Conservation (phyloP, 345 rosid species). For the Citropsis articulata region DNA sequence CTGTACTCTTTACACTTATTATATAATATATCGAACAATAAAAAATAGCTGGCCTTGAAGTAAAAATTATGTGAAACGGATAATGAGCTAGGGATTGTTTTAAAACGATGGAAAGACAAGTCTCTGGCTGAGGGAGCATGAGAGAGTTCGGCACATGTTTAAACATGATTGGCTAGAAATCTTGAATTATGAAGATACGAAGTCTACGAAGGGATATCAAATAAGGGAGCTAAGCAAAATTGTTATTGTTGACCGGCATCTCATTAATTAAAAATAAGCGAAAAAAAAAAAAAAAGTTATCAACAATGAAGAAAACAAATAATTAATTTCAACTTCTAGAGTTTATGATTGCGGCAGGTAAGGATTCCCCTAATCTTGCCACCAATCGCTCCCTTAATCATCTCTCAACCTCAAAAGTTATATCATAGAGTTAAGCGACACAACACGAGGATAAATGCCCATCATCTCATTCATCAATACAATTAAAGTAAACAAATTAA, state of each 20-base stretch:
- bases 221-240: not conserved
- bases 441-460: constrained; percentile 11
- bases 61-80: constrained; percentile 6
- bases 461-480: not conserved
- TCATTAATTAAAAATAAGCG: not conserved
- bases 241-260: not conserved
- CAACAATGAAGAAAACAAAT: not conserved
- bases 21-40: not conserved
- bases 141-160: constrained; percentile 6
- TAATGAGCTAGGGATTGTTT: not conserved
- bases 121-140: constrained; percentile 1
- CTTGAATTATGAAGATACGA: not conserved
- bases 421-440: constrained; percentile 3
- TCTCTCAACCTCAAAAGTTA: not conserved
- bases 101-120: not conserved
- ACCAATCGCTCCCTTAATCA: constrained; percentile 24
- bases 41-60: not conserved
- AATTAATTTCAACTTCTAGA: constrained; percentile 3
- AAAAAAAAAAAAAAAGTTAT: not conserved
- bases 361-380: constrained; percentile 38
- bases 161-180: constrained; percentile 2
- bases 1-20: not conserved
- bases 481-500: not conserved
- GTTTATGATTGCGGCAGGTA: constrained; percentile 37
- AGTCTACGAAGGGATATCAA: not conserved